Evolutionary conservation across 2,329 filamentous ascomycete genomes (phyloP), one percentile per base, ranked within the genome.

Genomic region (Fusarium floridanum): DNA sequence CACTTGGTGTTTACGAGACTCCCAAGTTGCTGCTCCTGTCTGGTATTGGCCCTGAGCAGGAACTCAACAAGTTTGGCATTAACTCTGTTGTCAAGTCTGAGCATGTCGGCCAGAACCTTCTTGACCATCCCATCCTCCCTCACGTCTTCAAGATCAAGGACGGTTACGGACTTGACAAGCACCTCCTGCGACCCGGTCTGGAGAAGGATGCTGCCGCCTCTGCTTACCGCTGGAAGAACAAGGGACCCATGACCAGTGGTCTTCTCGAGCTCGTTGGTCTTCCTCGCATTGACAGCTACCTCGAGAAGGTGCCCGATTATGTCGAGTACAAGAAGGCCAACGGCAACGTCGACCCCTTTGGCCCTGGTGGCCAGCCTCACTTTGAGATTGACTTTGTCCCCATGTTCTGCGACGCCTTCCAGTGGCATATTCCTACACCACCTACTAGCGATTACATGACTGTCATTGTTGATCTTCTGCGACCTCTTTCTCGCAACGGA

Each of bases 1-100:
- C 84, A 0, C 79, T 82, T 17, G 91, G 91, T 20, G 86, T 89
- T 1, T 92, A 89, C 81, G 91, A 92, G 81, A 88, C 88, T 2
- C 90, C 91, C 8, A 91, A 93, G 80, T 81, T 93, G 4, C 87
- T 93, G 14, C 90, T 91, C 82, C 86, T 92, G 2, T 89, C 86
- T 61, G 91, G 91, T n/a, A 86, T 93, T 37, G 91, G 91, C 0
- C 90, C 90, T 0, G 77, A 81, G 12, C 78, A 82, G 0, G 87
- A 91, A 73, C 85, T 93, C 7, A 72, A 84, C 22, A 83, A 84
- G 62, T 86, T 89, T 76, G 81, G 84, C n/a, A 92, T 93, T 71
- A 77, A 84, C 2, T 81, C 89, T 1, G 73, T 91, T 20, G 83
- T 86, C 5, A 85, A 92, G 70, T 87, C 90, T 0, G 88, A 88